These are phyloP conservation scores for Stylonectria norvegica DNA, from an alignment of 2,329 filamentous ascomycete genomes.

Conservation along the genomic window DNA sequence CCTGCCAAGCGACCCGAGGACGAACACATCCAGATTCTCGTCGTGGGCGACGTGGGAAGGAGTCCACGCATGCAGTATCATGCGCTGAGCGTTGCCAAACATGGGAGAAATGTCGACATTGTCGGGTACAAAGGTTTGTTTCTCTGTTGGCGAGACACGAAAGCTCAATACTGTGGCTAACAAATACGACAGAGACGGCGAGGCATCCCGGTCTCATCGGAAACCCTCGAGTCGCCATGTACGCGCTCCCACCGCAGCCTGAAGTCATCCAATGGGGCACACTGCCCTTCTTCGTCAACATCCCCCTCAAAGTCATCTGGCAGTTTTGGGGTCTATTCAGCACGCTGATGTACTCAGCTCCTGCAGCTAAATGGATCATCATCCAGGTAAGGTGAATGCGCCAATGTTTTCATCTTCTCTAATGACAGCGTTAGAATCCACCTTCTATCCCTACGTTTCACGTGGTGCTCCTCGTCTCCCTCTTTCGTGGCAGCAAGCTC, in stretches of 20 bases:
- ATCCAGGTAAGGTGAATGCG: constrained; percentile 59
- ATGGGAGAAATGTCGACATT: constrained; percentile 75
- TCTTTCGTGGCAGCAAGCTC: constrained; percentile 74
- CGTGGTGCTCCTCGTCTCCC: constrained; percentile 68
- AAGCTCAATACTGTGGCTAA: constrained; percentile 9
- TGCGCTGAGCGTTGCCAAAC: constrained; percentile 83
- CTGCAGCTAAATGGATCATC: constrained; percentile 79
- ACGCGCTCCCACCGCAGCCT: constrained; percentile 67
- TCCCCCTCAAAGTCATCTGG: constrained; percentile 80
- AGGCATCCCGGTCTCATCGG: constrained; percentile 73
- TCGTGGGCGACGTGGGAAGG: constrained; percentile 90
- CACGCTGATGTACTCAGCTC: constrained; percentile 69
- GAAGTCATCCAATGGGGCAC: constrained; percentile 62
- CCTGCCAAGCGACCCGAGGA: constrained; percentile 35
- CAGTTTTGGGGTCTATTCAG: constrained; percentile 71
- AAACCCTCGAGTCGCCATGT: constrained; percentile 66
- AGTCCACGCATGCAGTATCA: constrained; percentile 99
- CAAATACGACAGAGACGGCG: constrained; percentile 62
- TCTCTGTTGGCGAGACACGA: neutral
- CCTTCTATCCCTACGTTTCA: constrained; percentile 89
- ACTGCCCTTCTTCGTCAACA: constrained; percentile 72
- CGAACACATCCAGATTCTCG: constrained; percentile 70
- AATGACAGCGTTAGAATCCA: constrained; percentile 64
- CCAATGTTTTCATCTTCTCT: neutral
- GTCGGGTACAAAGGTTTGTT: constrained; percentile 77